phyloP scores from a whole-genome alignment of 2,329 filamentous ascomycete genomes.

The Diaporthe caulivora region DNA sequence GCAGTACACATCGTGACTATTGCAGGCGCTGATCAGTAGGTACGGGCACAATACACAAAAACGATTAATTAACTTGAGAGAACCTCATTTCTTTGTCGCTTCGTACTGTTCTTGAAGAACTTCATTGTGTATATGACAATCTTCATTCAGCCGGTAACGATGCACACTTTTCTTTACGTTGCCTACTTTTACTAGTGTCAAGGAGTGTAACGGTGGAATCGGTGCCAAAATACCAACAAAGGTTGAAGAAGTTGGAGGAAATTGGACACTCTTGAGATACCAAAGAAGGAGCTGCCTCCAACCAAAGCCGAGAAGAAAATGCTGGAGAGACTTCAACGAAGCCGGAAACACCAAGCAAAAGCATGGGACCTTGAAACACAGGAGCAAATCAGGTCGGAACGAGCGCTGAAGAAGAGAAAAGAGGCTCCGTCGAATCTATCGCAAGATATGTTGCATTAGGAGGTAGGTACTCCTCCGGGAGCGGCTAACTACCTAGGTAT shows the following conservation, averaged over 20 bases:
- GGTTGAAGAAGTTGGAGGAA: background rate
- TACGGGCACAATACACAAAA: background rate
- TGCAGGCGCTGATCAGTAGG: background rate
- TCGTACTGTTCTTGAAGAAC: slow-evolving; percentile 9
- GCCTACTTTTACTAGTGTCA: slow-evolving; percentile 2
- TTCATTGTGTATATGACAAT: background rate
- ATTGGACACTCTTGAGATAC: background rate
- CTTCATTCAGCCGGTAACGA: slow-evolving; percentile 1
- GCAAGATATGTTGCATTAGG: background rate
- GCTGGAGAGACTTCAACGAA: background rate
- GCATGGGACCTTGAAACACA: slow-evolving; percentile 12
- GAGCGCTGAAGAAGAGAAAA: slow-evolving; percentile 1
- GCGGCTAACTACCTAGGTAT: background rate
- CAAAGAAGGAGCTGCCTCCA: background rate
- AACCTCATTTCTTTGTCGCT: background rate
- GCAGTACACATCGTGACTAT: background rate
- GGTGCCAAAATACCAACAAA: background rate
- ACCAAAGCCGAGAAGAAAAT: background rate
- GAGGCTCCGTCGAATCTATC: background rate
- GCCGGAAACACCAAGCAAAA: slow-evolving; percentile 9
- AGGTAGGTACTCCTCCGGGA: background rate
- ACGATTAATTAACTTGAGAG: no score
- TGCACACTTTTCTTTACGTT: slow-evolving; percentile 10
- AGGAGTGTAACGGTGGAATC: background rate
- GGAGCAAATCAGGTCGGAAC: background rate